phyloP scores from a whole-genome alignment of 2,329 filamentous ascomycete species.

The Biscogniauxia marginata region DNA sequence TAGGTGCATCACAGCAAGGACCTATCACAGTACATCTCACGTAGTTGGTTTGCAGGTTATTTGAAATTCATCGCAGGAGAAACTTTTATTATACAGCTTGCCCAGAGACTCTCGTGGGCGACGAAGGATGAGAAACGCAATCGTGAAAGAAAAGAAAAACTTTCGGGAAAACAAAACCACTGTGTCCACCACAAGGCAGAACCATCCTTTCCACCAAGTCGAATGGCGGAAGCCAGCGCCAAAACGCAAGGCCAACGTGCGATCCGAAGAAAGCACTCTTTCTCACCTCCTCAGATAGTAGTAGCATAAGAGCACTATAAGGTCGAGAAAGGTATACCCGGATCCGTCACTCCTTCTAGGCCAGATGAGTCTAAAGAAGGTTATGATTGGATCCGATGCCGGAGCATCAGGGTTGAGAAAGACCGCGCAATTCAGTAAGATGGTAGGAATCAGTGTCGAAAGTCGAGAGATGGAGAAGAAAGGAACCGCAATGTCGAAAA shows the following conservation, averaged over 20 bases:
- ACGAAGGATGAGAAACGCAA: not conserved
- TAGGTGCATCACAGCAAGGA: too few species aligned
- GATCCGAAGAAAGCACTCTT: not conserved
- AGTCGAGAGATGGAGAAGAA: not conserved
- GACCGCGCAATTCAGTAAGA: too few species aligned
- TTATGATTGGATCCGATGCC: too few species aligned
- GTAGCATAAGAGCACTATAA: not conserved
- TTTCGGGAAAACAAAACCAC: too few species aligned
- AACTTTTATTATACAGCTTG: not conserved
- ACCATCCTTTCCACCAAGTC: not conserved
- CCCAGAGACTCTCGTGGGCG: not conserved
- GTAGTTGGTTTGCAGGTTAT: not conserved
- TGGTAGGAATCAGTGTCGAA: not conserved
- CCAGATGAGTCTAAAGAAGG: too few species aligned
- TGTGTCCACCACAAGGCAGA: not conserved
- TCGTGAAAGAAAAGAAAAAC: not conserved
- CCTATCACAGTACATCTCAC: not conserved
- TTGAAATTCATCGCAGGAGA: not conserved
- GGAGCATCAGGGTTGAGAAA: too few species aligned
- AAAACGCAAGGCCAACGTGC: not conserved
- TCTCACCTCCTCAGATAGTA: not conserved
- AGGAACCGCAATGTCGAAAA: not conserved
- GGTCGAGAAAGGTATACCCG: not conserved
- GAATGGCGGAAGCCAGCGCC: too few species aligned
- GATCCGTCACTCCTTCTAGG: not conserved